Base-by-base conservation (phyloP, 257 asterid species). In the Fraxinus quadrangulata region DNA sequence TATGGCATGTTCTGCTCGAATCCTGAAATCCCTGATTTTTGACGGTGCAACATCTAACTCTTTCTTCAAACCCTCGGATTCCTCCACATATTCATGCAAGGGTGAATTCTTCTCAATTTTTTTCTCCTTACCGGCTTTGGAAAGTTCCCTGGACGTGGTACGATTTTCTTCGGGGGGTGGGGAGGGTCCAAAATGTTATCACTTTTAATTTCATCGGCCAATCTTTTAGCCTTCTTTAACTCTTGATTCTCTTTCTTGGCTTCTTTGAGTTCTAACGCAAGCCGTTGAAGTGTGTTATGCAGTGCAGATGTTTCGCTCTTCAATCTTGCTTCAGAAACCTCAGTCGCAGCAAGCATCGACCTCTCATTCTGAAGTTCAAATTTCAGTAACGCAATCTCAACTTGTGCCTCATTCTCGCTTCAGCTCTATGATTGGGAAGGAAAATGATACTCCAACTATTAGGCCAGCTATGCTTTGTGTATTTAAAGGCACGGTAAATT, bases 211-310 rank as follows among this genome's bases (percentile, higher is more conserved):
- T 80, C 84, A 74, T 81, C 77, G 19, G 79, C 72, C 65, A 19
- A 9, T 59, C 67, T 77, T 9, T 34, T 23, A 16, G 82, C 36
- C 72, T 84, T 87, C 79, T 83, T 82, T 8, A 87, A 69, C 24
- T 5, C 49, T 70, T 71, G 73, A 47, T 81, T 88, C 77, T 84
- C 91, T 23, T 70, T 83, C 80, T 86, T 84, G 17, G 79, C 82
- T 24, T 88, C 91, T 71, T 85, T 92, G 0, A 86, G 87, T 75
- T 87, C 91, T n/a, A 80, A 0, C 28, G 90, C 91, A 81, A 88
- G 80, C 70, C 85, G 90, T 77, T 89, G 92, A 21, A 88, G 84
- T 11, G 89, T 91, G 9, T 74, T 82, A 63, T 85, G 84, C 0
- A 89, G 72, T 0, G 84, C 89, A 0, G 87, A 37, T 71, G 83